phyloP scores from a whole-genome alignment of 2,329 filamentous ascomycete genomes.

The Claviceps sorghi region DNA sequence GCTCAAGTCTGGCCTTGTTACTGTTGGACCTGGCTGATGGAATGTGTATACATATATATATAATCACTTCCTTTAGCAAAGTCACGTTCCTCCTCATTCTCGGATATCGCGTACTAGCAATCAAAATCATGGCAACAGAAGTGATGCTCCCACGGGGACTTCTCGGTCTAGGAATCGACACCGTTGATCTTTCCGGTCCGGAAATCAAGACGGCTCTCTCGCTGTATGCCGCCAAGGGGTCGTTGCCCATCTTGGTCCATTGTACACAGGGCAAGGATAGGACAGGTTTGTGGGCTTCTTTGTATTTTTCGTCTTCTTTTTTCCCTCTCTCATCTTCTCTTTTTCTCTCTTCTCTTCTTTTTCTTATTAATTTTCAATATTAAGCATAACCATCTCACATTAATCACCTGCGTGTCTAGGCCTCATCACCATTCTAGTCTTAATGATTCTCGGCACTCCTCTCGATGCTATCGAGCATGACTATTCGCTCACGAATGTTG shows the following conservation, averaged over 20 bases:
- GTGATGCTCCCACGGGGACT: constrained; percentile 62
- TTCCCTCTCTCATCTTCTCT: neutral
- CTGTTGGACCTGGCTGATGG: neutral
- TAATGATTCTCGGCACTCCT: constrained; percentile 48
- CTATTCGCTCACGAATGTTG: constrained; percentile 51
- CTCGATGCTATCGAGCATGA: constrained; percentile 50
- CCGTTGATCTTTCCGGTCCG: constrained; percentile 49
- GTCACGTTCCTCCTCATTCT: constrained; percentile 47
- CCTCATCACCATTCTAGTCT: constrained; percentile 50
- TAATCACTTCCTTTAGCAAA: constrained; percentile 11
- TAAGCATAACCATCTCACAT: neutral
- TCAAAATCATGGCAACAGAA: constrained; percentile 52
- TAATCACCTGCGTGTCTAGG: constrained; percentile 29
- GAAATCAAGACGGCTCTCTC: constrained; percentile 36
- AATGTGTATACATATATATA: neutral
- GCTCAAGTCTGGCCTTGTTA: too few species aligned
- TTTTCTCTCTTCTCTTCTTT: neutral
- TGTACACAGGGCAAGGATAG: constrained; percentile 87
- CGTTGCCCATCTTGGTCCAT: constrained; percentile 57
- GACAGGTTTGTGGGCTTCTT: constrained; percentile 15
- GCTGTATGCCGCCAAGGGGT: constrained; percentile 17
- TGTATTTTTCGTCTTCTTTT: neutral
- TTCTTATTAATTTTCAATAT: neutral
- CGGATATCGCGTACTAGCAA: constrained; percentile 54
- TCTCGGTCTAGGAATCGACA: constrained; percentile 53